Evolutionary conservation across 192 early-diverging fungal genomes (phyloP).

Genomic region (Podila horticola): DNA sequence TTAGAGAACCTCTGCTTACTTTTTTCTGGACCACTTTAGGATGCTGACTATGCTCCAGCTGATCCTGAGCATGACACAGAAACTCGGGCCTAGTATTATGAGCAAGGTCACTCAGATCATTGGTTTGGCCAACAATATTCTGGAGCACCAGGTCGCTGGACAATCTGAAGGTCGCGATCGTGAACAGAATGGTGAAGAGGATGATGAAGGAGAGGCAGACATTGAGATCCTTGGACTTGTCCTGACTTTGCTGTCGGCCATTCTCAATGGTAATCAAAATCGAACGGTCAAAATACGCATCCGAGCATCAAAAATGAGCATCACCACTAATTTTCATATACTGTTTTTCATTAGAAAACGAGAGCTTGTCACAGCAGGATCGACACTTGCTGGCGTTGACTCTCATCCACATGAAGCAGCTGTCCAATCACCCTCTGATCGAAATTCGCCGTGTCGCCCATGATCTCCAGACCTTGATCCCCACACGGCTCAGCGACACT

Average conservation of each 20-base stretch:
- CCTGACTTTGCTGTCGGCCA: constrained; percentile 69
- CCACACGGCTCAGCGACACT: constrained; percentile 34
- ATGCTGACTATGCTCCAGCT: constrained; percentile 68
- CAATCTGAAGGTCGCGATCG: neutral
- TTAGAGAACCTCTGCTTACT: neutral
- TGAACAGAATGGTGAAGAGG: neutral
- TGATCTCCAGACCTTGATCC: constrained; percentile 59
- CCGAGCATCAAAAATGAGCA: neutral
- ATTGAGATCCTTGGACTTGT: constrained; percentile 66
- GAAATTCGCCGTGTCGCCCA: constrained; percentile 57
- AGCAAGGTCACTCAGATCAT: constrained; percentile 81
- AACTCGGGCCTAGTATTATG: constrained; percentile 78
- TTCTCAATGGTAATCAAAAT: constrained; percentile 65
- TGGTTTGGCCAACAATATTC: constrained; percentile 70
- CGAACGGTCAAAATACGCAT: constrained; percentile 9
- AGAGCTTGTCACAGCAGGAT: constrained; percentile 54
- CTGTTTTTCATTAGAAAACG: constrained; percentile 52
- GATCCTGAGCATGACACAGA: constrained; percentile 72
- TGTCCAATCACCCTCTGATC: constrained; percentile 51
- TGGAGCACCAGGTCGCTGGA: constrained; percentile 57
- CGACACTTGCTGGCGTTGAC: constrained; percentile 52
- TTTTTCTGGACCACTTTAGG: constrained; percentile 26
- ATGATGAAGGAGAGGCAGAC: constrained; percentile 59
- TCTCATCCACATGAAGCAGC: constrained; percentile 43
- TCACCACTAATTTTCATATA: neutral